phyloP scores from a whole-genome alignment of 2,329 filamentous ascomycete species.

The Pseudomassariella vexata region DNA sequence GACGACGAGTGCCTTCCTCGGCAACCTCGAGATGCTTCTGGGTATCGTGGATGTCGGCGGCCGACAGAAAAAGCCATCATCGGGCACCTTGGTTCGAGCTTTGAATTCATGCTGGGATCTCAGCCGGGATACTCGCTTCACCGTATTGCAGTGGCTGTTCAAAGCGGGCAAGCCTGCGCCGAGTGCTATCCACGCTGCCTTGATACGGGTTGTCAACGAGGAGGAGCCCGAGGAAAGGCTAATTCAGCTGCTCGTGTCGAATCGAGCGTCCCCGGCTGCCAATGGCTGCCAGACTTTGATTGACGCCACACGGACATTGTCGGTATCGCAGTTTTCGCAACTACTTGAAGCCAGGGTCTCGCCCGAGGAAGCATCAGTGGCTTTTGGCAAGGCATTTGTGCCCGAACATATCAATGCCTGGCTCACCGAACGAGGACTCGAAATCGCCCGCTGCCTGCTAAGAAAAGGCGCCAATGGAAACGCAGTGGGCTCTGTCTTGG shows the following conservation, averaged over 20 bases:
- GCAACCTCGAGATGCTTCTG: conserved; percentile 44
- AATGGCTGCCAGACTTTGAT: conserved; percentile 48
- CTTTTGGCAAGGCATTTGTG: conserved; percentile 39
- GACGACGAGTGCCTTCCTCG: conserved; percentile 43
- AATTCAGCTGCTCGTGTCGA: conserved; percentile 40
- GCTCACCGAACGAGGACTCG: conserved; percentile 41
- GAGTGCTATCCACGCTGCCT: conserved; percentile 43
- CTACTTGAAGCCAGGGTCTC: conserved; percentile 36
- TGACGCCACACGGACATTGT: conserved; percentile 36
- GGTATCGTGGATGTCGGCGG: conserved; percentile 36
- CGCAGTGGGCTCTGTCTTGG: conserved; percentile 38
- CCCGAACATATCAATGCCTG: conserved; percentile 33
- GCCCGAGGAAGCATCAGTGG: conserved; percentile 35
- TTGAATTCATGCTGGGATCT: conserved; percentile 51
- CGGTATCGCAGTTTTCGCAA: conserved; percentile 32
- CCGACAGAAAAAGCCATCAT: conserved; percentile 39
- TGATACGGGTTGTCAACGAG: conserved; percentile 48
- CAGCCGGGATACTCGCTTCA: conserved; percentile 39
- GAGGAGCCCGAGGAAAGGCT: conserved; percentile 42
- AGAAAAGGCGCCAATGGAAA: conserved; percentile 41
- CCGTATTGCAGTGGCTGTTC: conserved; percentile 44
- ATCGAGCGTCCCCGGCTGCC: conserved; percentile 45
- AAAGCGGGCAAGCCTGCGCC: conserved; percentile 41
- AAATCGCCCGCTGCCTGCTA: conserved; percentile 41
- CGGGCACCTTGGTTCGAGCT: conserved; percentile 40